Conservation (phyloP, 1,284 basidiomycete species). For the Gomphus sp. region DNA sequence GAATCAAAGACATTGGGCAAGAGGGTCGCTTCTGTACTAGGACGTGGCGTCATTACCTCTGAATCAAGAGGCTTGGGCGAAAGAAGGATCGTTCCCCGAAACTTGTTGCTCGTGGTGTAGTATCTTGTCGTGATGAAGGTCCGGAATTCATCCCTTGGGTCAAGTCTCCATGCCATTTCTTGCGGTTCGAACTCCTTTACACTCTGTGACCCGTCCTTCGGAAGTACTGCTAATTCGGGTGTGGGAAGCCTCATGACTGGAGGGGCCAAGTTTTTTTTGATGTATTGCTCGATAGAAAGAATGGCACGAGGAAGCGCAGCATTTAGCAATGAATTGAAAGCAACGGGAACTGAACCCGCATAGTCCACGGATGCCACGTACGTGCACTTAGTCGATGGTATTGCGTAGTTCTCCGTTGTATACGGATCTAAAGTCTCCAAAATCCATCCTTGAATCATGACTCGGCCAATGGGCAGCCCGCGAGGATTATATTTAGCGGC, state of each 20-base stretch:
- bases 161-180: conserved; percentile 41
- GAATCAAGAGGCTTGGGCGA: neutral
- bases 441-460: conserved; percentile 93
- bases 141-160: conserved; percentile 46
- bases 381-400: conserved; percentile 90
- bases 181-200: neutral
- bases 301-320: conserved; percentile 62
- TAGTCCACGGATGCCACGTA: conserved; percentile 86
- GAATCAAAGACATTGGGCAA: neutral
- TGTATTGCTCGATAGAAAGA: conserved; percentile 58
- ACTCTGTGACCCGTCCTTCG: conserved; percentile 30
- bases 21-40: neutral
- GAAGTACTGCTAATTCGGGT: conserved; percentile 41
- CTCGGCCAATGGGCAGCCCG: conserved; percentile 66
- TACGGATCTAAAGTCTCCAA: conserved; percentile 97
- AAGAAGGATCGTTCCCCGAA: conserved; percentile 40
- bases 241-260: conserved; percentile 63
- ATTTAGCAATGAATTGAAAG: conserved; percentile 87
- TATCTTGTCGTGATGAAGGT: conserved; percentile 44
- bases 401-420: conserved; percentile 88
- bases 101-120: conserved; percentile 36
- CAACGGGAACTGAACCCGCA: conserved; percentile 77
- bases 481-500: conserved; percentile 72
- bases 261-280: conserved; percentile 48
- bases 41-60: neutral